Evolutionary conservation across 352 stramenopile species (phyloP).

Genomic region (Poterioochromonas sp.): DNA sequence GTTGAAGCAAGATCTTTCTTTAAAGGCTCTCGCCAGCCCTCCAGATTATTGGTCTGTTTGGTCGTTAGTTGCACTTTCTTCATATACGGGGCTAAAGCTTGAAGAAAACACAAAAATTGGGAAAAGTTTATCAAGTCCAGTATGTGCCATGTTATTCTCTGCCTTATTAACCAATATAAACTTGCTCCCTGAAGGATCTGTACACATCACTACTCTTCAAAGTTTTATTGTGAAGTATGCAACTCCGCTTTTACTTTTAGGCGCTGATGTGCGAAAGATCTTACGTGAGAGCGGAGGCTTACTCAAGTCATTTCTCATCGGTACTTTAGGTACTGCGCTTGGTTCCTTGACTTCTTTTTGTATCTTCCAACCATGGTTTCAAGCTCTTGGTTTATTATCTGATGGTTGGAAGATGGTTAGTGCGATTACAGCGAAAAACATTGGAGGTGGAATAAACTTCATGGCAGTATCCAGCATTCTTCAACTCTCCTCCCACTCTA

Average conservation of each 20-base stretch:
- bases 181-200: not conserved
- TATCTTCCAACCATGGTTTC: not conserved
- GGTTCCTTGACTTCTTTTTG: not conserved
- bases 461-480: not conserved
- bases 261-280: not conserved
- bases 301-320: not conserved
- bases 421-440: not conserved
- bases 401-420: not conserved
- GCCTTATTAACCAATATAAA: not conserved
- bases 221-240: not conserved
- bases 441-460: not conserved
- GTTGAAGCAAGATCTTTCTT: too few species aligned
- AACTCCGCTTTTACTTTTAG: not conserved
- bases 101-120: not conserved
- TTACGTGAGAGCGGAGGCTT: not conserved
- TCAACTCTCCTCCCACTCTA: not conserved
- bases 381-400: not conserved
- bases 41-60: not conserved
- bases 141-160: not conserved
- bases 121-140: not conserved
- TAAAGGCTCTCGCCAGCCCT: not conserved
- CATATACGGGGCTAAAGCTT: not conserved
- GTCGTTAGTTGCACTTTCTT: not conserved
- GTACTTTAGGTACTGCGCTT: not conserved
- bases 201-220: not conserved